Percentiles rank a stretch among this genome's conserved stretches.
Evolutionary conservation across 2,329 filamentous ascomycete genomes (phyloP).

Genomic region (Aspergillus bombycis): DNA sequence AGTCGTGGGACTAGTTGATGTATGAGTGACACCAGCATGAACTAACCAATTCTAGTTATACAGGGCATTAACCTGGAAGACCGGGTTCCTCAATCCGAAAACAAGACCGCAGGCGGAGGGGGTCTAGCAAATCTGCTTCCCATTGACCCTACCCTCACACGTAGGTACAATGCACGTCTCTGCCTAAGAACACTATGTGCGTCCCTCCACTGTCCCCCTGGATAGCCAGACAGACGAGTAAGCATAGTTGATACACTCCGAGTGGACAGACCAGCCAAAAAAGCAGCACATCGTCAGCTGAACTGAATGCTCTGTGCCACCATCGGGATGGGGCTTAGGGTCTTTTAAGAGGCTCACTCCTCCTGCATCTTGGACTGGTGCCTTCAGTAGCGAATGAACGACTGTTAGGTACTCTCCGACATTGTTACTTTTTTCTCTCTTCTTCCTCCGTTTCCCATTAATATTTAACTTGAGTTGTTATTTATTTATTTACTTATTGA

Average conservation of each 20-base stretch:
- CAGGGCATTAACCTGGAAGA: not conserved
- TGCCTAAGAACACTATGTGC: too few relatives aligned
- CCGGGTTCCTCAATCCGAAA: not conserved
- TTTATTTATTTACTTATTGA: not conserved
- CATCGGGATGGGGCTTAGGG: not conserved
- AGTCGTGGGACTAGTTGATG: constrained; percentile 2
- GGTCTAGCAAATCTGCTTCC: too few relatives aligned
- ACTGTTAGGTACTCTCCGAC: not conserved
- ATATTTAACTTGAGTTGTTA: not conserved
- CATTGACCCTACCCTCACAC: too few relatives aligned
- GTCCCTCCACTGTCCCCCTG: not conserved
- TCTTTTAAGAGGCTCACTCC: constrained; percentile 1
- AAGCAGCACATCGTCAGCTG: not conserved
- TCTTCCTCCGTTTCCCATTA: not conserved
- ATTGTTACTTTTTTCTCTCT: not conserved
- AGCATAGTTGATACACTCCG: not conserved
- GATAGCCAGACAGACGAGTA: not conserved
- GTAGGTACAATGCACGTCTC: too few relatives aligned
- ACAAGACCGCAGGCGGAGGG: not conserved
- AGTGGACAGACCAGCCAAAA: not conserved
- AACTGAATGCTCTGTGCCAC: not conserved
- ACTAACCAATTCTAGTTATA: not conserved
- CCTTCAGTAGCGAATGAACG: not conserved
- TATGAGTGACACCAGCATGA: not conserved
- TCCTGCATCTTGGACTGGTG: not conserved